Conservation (phyloP, 805 yeast genomes). For the Jamesozyma lodderae region DNA sequence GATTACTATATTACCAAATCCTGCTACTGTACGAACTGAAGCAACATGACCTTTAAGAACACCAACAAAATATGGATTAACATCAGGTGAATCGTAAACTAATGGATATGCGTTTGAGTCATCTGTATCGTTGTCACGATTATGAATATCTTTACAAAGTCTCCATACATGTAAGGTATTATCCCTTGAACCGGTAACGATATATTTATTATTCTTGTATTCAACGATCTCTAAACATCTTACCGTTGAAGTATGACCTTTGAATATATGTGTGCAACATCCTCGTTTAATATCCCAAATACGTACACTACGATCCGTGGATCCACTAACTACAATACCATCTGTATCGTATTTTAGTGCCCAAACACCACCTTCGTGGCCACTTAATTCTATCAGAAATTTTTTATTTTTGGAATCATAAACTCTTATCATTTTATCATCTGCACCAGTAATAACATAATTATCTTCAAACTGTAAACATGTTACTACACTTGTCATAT, state of each 20-base stretch:
- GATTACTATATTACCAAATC: constrained; percentile 71
- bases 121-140: constrained; percentile 67
- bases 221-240: constrained; percentile 82
- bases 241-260: constrained; percentile 89
- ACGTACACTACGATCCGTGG: constrained; percentile 89
- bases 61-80: constrained; percentile 56
- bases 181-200: constrained; percentile 79
- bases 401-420: constrained; percentile 70
- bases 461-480: constrained; percentile 90
- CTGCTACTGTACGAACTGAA: constrained; percentile 80
- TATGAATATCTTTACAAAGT: constrained; percentile 49
- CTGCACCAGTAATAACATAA: constrained; percentile 86
- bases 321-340: constrained; percentile 67
- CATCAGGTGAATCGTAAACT: constrained; percentile 29
- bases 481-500: constrained; percentile 79
- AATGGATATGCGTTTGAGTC: constrained; percentile 51
- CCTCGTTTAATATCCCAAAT: constrained; percentile 87
- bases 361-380: constrained; percentile 99
- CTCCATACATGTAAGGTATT: constrained; percentile 77
- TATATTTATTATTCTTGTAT: constrained; percentile 53
- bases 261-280: constrained; percentile 80
- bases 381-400: constrained; percentile 52
- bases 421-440: constrained; percentile 72
- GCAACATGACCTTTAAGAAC: constrained; percentile 68
- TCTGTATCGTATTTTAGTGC: constrained; percentile 86